These are phyloP conservation scores for Coemansia sp. DNA, from an alignment of 192 early-diverging fungal genomes.

Conservation along the genomic window DNA sequence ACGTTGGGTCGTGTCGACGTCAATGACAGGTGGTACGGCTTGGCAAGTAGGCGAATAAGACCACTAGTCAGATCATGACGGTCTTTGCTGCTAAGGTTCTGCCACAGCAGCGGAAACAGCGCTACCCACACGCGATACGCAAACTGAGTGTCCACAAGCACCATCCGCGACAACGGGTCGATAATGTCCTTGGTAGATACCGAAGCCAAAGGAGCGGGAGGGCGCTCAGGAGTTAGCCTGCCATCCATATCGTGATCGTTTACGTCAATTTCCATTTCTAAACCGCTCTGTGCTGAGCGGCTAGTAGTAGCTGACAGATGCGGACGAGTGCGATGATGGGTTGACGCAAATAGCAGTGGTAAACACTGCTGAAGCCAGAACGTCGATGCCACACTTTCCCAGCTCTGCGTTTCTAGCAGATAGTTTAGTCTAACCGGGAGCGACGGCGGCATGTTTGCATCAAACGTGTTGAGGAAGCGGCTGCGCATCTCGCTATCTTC, in stretches of 20 bases:
- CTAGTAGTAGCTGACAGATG: conserved; percentile 3
- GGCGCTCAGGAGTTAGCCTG: neutral
- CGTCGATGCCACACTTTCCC: conserved; percentile 81
- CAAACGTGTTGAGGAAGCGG: conserved; percentile 78
- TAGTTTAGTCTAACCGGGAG: conserved; percentile 83
- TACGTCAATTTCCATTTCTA: conserved; percentile 28
- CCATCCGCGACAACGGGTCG: conserved; percentile 62
- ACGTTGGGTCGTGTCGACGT: conserved; percentile 85
- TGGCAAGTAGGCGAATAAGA: conserved; percentile 80
- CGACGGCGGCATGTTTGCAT: conserved; percentile 69
- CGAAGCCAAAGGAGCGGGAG: neutral
- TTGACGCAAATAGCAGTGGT: conserved; percentile 78
- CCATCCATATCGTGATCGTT: neutral
- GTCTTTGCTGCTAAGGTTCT: conserved; percentile 66
- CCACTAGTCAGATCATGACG: conserved; percentile 83
- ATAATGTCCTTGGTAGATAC: conserved; percentile 46
- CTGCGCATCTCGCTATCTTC: conserved; percentile 77
- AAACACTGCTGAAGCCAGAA: conserved; percentile 95
- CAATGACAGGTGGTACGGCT: conserved; percentile 88
- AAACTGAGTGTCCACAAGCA: conserved; percentile 65
- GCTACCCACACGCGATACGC: conserved; percentile 78
- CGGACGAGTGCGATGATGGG: conserved; percentile 39
- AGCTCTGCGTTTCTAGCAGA: conserved; percentile 88
- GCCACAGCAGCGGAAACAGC: conserved; percentile 86
- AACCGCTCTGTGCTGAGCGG: neutral